Base-by-base conservation (phyloP, 1,284 basidiomycete species). In the Omphalotus olearius region DNA sequence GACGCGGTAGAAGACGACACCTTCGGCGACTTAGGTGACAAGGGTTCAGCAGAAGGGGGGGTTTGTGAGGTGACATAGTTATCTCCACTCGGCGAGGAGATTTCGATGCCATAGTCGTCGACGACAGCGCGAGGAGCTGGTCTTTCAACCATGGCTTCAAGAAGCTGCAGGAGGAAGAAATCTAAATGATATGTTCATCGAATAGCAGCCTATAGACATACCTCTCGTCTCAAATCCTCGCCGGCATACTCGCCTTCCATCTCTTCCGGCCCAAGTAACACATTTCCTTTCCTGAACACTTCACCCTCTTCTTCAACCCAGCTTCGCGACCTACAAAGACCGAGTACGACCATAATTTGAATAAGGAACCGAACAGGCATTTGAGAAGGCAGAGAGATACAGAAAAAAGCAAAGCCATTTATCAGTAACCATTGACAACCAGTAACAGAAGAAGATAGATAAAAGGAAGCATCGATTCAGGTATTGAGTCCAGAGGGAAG, bases 271-370 rank as follows among this genome's bases (percentile, higher is more conserved):
- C 88, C 85, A 9, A 96, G 73, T 10, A 92, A 74, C 1, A 83
- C 84, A 1, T 78, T 79, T 0, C 93, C 93, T 64, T 93, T 93
- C 46, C 93, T 75, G 71, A 98, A 98, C 28, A 97, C 86, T 67
- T 97, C 93, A 1, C 90, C 91, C 62, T 93, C 91, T 62, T 93
- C 91, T 58, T 84, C 88, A 0, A 93, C 86, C 85, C 88, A 90
- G 49, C 74, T 83, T 58, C 80, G 76, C 37, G 85, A 89, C 49
- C 87, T 88, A 35, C 4, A 40, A 20, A 33, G 30, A 3, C 30
- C 30, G 4, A 33, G 7, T 33, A 45, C 14, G 35, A 33, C 30
- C 2, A 33, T 13, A 9, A 33, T 10, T 4, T 13, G 13, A 13
- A 33, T 33, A 9, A 33, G 30, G 30, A 33, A 13, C 30, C 30